Evolutionary conservation across 495 filamentous ascomycete genomes (phyloP).

Genomic region (Hypoxylon perforatum): DNA sequence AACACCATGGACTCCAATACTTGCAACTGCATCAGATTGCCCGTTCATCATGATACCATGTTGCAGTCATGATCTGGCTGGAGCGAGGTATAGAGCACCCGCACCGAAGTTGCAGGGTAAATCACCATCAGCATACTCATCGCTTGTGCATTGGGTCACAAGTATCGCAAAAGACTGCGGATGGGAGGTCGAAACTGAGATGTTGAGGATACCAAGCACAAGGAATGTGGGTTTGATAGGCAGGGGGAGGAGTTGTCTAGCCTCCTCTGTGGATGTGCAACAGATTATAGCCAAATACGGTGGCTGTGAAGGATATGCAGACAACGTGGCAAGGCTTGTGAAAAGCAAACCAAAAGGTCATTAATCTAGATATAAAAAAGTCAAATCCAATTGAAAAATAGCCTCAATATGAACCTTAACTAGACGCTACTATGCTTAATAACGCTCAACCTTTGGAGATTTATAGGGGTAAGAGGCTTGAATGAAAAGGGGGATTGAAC

Average conservation of each 20-base stretch:
- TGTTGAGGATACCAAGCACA: conserved; percentile 89
- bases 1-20: conserved; percentile 92
- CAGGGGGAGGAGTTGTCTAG: conserved; percentile 48
- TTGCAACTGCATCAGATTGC: conserved; percentile 77
- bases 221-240: conserved; percentile 86
- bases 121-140: conserved; percentile 72
- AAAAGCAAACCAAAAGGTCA: conserved; percentile 52
- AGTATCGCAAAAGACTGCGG: conserved; percentile 74
- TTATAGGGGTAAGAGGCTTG: background rate
- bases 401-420: background rate
- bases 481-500: background rate
- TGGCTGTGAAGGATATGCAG: conserved; percentile 65
- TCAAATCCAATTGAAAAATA: background rate
- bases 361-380: conserved; percentile 33
- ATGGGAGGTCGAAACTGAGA: conserved; percentile 80
- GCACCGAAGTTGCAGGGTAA: conserved; percentile 64
- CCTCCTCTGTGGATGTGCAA: conserved; percentile 45
- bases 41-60: conserved; percentile 95
- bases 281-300: conserved; percentile 61
- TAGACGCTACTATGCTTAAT: too few species aligned
- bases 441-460: background rate
- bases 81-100: conserved; percentile 76
- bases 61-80: conserved; percentile 88
- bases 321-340: conserved; percentile 64
- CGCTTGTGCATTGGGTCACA: conserved; percentile 76